Evolutionary conservation across 1,284 basidiomycete species (phyloP).

Genomic region (Ceratobasidium sp.): DNA sequence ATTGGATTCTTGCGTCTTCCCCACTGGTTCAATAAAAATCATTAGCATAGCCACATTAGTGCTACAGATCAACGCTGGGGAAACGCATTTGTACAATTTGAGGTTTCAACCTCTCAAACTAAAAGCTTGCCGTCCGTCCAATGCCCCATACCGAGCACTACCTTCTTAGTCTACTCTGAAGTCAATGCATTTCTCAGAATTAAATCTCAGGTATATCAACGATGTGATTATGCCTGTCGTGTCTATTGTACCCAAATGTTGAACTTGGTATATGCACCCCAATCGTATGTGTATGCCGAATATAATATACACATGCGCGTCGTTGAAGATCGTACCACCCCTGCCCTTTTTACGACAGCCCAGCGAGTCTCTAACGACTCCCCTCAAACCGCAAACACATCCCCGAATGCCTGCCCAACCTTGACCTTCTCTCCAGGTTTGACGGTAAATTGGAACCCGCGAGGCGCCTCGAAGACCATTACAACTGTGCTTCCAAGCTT

Average conservation of each 20-base stretch:
- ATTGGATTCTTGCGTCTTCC: too few species aligned
- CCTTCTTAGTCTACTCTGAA: too few species aligned
- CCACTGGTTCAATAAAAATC: too few species aligned
- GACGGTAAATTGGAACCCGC: conserved; percentile 83
- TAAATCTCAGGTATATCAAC: too few species aligned
- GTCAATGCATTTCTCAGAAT: too few species aligned
- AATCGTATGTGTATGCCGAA: conserved; percentile 12
- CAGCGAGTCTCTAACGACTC: not conserved
- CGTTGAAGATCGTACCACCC: not conserved
- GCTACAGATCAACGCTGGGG: too few species aligned
- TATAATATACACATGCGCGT: conserved; percentile 5
- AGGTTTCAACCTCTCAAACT: too few species aligned
- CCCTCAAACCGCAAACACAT: conserved; percentile 20
- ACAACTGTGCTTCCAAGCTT: conserved; percentile 96
- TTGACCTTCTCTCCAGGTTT: conserved; percentile 86
- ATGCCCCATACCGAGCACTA: too few species aligned
- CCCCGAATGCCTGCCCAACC: conserved; percentile 76
- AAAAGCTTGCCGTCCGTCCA: too few species aligned
- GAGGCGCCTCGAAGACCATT: conserved; percentile 95
- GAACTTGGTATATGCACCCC: conserved; percentile 22
- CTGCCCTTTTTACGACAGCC: not conserved
- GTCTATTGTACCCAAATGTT: conserved; percentile 14
- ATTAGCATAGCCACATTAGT: too few species aligned
- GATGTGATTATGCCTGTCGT: too few species aligned
- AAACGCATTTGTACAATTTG: too few species aligned